Evolutionary conservation across 768 basidiomycete genomes (phyloP).

Genomic region (Cantharellus anzutake): DNA sequence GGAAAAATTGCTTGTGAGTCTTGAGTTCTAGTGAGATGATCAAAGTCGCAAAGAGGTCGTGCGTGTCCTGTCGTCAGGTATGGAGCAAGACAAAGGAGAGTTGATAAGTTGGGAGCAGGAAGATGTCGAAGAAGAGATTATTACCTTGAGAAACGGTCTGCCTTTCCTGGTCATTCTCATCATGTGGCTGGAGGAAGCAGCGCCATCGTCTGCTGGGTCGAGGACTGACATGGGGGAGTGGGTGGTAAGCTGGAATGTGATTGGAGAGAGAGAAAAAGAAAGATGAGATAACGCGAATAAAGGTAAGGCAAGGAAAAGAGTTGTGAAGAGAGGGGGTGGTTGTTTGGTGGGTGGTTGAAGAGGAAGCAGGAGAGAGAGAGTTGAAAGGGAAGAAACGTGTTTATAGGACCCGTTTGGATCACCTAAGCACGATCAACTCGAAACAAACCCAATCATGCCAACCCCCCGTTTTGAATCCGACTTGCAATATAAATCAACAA

Average conservation of each 20-base stretch:
- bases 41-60: constrained; percentile 94
- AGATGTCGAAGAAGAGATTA: too few species aligned
- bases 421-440: too few species aligned
- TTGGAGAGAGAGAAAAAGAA: neutral
- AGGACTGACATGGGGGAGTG: neutral
- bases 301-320: neutral
- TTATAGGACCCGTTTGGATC: too few species aligned
- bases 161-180: constrained; percentile 98
- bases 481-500: too few species aligned
- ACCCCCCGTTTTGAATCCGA: too few species aligned
- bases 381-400: too few species aligned
- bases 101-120: constrained; percentile 4
- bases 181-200: constrained; percentile 54
- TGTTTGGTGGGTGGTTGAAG: too few species aligned
- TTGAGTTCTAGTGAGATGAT: constrained; percentile 80
- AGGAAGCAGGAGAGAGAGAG: too few species aligned
- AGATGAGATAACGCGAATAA: neutral
- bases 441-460: too few species aligned
- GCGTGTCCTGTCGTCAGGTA: constrained; percentile 56
- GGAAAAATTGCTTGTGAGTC: constrained; percentile 90
- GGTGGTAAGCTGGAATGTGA: neutral
- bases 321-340: neutral
- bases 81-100: constrained; percentile 4
- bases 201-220: constrained; percentile 4
- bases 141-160: constrained; percentile 79